Evolutionary conservation across 495 filamentous ascomycete genomes (phyloP).

Genomic region (Penicillium macrosclerotiorum): DNA sequence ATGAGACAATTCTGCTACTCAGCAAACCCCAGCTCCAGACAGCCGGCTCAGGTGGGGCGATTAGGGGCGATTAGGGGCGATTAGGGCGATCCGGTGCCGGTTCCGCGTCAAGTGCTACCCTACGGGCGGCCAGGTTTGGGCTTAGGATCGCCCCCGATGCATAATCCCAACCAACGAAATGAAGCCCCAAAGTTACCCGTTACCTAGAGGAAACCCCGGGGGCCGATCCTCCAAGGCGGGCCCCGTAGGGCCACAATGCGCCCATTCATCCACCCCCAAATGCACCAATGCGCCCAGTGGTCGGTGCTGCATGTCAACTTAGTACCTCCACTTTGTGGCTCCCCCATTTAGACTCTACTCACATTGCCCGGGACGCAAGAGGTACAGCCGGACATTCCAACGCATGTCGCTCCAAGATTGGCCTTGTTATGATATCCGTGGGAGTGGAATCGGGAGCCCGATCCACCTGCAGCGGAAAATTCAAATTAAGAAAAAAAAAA

Average conservation of each 20-base stretch:
- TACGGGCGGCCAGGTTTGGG: neutral
- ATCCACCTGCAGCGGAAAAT: constrained; percentile 12
- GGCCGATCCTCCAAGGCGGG: neutral
- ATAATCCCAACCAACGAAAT: neutral
- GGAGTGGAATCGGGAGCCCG: too few relatives aligned
- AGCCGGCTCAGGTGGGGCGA: neutral
- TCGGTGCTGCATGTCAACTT: constrained; percentile 16
- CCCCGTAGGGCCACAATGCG: too few relatives aligned
- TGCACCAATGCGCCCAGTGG: neutral
- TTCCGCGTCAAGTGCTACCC: neutral
- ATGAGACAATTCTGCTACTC: neutral
- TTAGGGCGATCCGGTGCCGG: constrained; percentile 1
- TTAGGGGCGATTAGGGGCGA: too few relatives aligned
- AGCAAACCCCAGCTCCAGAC: neutral
- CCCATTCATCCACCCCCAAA: too few relatives aligned
- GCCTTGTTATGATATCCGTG: neutral
- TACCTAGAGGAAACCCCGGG: neutral
- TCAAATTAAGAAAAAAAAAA: constrained; percentile 10
- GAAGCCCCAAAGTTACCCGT: neutral
- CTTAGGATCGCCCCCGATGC: too few relatives aligned
- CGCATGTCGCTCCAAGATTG: neutral
- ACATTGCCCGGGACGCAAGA: constrained; percentile 22
- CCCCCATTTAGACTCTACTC: constrained; percentile 21
- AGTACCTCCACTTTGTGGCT: too few relatives aligned
- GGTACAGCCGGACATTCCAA: constrained; percentile 23